Evolutionary conservation across 2,329 filamentous ascomycete species (phyloP), one percentile per base, ranked within the genome.

Genomic region (Ophiostoma perfectum): DNA sequence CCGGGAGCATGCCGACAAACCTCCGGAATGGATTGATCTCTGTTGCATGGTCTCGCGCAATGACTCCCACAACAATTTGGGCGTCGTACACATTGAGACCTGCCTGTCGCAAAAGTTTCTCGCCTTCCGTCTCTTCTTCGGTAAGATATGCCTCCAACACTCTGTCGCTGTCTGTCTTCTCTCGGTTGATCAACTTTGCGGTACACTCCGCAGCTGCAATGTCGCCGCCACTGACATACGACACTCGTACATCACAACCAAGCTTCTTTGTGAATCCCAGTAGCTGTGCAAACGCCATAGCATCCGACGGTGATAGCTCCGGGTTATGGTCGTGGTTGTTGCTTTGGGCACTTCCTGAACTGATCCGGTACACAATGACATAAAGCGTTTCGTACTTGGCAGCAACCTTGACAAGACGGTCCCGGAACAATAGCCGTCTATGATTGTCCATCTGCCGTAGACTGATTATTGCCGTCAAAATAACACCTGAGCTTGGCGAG

Each of bases 41-140:
- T 5, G 3, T 47, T 27, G 27, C 27, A 27, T 27, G 27, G 27
- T 27, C 27, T 4, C 12, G 45, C 12, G 8, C n/a, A 4, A 9
- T 55, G 18, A 47, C 6, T 4, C 78, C 78, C 45, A 91, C 77
- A 1, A 92, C 79, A 9, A 81, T 80, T 75, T 92, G 90, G 2
- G 90, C 90, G 2, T 89, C 90, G 75, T 86, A 92, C 0, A 85
- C 83, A 76, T 93, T 93, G 74, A 92, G 76, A 0, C 90, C 90
- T 1, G 83, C 82, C 38, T 81, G 80, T 14, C 89, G 81, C 38
- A 93, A 79, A 70, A 90, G 90, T 9, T 86, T 63, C 75, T 93
- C 90, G 87, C 87, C 90, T 45, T 80, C 75, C 0, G 87, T 88
- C 76, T 91, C 89, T 0, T 86, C 83, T 16, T 84, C 77, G 7